Percentiles rank a stretch among this genome's conserved stretches.
phyloP scores from a whole-genome alignment of 2,329 filamentous ascomycete species.

The Fusarium heterosporum region DNA sequence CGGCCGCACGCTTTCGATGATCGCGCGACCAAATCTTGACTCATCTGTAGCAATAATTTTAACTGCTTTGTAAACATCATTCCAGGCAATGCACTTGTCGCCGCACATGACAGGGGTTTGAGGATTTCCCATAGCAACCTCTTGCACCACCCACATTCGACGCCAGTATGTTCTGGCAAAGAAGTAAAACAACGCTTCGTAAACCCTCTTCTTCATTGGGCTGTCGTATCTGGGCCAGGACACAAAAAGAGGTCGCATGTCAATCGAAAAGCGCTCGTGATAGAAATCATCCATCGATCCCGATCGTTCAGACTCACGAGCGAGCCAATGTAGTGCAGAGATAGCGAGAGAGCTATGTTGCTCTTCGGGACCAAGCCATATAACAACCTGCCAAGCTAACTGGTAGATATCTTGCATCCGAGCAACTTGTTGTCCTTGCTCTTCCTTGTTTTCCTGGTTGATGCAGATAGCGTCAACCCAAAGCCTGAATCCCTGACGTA shows the following conservation, averaged over 20 bases:
- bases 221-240: neutral
- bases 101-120: neutral
- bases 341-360: neutral
- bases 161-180: neutral
- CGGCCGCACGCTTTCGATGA: neutral
- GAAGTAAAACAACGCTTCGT: neutral
- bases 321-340: neutral
- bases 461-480: slow-evolving; percentile 11
- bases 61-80: neutral
- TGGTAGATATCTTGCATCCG: slow-evolving; percentile 14
- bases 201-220: neutral
- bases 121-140: neutral
- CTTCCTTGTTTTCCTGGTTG: neutral
- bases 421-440: neutral
- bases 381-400: slow-evolving; percentile 5
- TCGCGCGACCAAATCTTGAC: slow-evolving; percentile 2
- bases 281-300: neutral
- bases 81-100: neutral
- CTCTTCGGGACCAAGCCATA: neutral
- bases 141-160: neutral
- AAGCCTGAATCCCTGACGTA: slow-evolving; percentile 10
- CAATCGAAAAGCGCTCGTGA: neutral
- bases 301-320: neutral
- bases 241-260: neutral
- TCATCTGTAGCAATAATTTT: neutral